Percentiles rank a stretch among this genome's conserved stretches.
These are phyloP conservation scores for Diaporthe amygdali DNA, from an alignment of 2,329 filamentous ascomycete species.

Conservation along the genomic window DNA sequence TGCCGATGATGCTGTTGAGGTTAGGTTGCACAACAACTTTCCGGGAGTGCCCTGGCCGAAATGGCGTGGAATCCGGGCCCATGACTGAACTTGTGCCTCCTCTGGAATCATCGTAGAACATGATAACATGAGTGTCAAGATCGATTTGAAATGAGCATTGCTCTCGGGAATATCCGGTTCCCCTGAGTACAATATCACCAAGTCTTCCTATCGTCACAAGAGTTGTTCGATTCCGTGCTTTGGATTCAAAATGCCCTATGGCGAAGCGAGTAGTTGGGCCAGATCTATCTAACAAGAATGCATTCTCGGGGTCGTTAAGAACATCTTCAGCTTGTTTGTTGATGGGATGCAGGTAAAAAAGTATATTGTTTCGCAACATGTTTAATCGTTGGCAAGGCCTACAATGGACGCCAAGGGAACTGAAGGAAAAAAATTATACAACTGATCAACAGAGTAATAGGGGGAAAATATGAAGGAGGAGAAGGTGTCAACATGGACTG, in stretches of 20 bases:
- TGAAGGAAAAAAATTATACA: not conserved
- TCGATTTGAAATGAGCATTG: slow-evolving; percentile 24
- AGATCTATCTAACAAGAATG: not conserved
- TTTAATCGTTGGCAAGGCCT: too few species aligned
- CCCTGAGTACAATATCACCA: not conserved
- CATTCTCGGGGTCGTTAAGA: not conserved
- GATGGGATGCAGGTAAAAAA: not conserved
- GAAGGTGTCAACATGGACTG: too few species aligned
- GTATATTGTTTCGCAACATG: not conserved
- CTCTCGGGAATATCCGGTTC: not conserved
- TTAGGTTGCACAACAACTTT: not conserved
- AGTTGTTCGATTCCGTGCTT: not conserved
- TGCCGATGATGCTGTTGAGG: slow-evolving; percentile 13
- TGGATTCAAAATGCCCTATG: not conserved
- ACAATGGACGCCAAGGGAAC: not conserved
- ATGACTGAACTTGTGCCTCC: slow-evolving; percentile 7
- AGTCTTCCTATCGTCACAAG: not conserved
- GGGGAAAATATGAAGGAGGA: too few species aligned
- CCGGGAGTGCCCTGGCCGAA: not conserved
- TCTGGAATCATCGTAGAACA: slow-evolving; percentile 19
- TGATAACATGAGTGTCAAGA: slow-evolving; percentile 4
- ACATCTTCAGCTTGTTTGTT: not conserved
- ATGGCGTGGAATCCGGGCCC: not conserved
- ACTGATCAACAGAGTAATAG: too few species aligned
- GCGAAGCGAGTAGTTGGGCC: not conserved